Evolutionary conservation across 805 yeast genomes (phyloP), one percentile per base, ranked within the genome.

Genomic region (Candida montana): DNA sequence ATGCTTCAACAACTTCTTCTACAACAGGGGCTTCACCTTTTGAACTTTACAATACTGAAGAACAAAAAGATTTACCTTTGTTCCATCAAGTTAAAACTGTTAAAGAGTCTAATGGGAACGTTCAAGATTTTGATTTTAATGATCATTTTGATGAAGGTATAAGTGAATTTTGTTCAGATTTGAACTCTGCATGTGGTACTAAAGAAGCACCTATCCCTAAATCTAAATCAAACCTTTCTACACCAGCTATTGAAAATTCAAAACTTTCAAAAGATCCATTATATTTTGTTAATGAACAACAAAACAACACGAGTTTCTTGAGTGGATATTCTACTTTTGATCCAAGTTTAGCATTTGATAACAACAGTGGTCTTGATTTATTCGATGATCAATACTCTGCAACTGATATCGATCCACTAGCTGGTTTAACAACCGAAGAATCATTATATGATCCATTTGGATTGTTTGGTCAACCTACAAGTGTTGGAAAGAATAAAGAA

Each of bases 121-220:
- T 44, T 11, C 31, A 44, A 9, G 62, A 63, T 20, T 64, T 64
- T 44, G 55, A 65, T 43, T 67, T 66, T 45, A 58, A 61, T 32
- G 63, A 65, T 13, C 62, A 70, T 42, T 83, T 79, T 57, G 83
- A 80, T 54, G 91, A 85, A 56, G 79, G 81, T 50, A 79, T 81
- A 41, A 74, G 75, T 45, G 77, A 76, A 23, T 91, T 91, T 58
- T 91, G 98, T 57, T 74, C 75, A 20, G 77, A 80, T 52, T 71
- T 91, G 56, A 75, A 77, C 47, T 73, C 79, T 59, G 97, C 89
- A 1, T 90, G 97, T 63, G 97, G 96, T 15, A 80, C 81, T 7
- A 79, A 70, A 52, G 71, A 71, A 13, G 64, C 75, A 48, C 95
- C 93, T 4, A 58, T 81, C 4, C 95, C 96, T 3, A 61, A 64